Evolutionary conservation across 1,139 yeast species (phyloP).

Genomic region (Candida dubliniensis): DNA sequence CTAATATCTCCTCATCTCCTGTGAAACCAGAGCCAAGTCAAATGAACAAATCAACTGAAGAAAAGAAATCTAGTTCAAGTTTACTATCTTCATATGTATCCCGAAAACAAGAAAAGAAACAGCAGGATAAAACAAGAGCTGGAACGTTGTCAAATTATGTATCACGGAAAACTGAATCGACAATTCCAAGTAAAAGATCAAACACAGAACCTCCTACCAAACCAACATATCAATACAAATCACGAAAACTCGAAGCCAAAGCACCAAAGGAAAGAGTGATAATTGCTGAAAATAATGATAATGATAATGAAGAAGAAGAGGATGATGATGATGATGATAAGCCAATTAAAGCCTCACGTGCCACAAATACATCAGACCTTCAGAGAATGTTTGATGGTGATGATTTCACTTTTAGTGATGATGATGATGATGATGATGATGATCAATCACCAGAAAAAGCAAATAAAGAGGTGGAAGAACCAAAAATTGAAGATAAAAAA

Average conservation of each 20-base stretch:
- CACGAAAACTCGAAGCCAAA: conserved; percentile 33
- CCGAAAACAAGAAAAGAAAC: conserved; percentile 19
- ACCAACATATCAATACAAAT: conserved; percentile 35
- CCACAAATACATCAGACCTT: conserved; percentile 16
- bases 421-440: conserved; percentile 10
- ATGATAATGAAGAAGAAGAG: conserved; percentile 17
- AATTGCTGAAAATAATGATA: conserved; percentile 26
- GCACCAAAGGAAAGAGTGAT: conserved; percentile 41
- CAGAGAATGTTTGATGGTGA: conserved; percentile 18
- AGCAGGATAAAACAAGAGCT: conserved; percentile 3
- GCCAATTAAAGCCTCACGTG: conserved; percentile 4
- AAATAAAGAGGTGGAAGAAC: conserved; percentile 6
- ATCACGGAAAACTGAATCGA: conserved; percentile 23
- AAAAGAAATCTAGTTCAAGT: conserved; percentile 17
- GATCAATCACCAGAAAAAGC: too few relatives aligned
- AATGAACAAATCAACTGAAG: neutral
- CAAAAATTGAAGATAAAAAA: conserved; percentile 3
- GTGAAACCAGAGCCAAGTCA: conserved; percentile 2
- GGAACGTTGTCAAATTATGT: conserved; percentile 17
- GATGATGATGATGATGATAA: conserved; percentile 10
- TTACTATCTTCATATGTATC: conserved; percentile 30
- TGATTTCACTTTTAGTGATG: conserved; percentile 18
- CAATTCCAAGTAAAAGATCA: conserved; percentile 13
- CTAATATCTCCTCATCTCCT: neutral
- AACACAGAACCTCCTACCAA: conserved; percentile 15